Evolutionary conservation across 1,284 basidiomycete species (phyloP), one percentile per base, ranked within the genome.

Genomic region (Tylopilus sp.): DNA sequence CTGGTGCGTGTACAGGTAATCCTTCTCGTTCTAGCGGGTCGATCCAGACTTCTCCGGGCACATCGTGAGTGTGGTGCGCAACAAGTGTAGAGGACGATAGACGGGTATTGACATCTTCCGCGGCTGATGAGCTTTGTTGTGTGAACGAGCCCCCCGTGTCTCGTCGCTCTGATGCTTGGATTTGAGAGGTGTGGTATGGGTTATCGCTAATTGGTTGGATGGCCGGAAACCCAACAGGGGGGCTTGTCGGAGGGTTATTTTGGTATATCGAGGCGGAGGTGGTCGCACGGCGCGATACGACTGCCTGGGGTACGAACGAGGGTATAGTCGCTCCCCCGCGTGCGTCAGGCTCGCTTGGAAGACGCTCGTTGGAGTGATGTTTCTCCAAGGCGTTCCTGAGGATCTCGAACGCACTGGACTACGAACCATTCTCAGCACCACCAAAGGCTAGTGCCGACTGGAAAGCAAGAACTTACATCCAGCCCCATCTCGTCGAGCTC

Each of bases 381-480:
- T 60, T 67, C 51, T 75, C 73, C 26, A 77, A 64, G 3, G 74
- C 75, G 46, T 63, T 59, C 9, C 69, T 74, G 15, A 83, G 72
- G 8, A 66, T 74, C 50, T 75, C 68, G 46, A 83, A 82, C 2
- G 77, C 73, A 39, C 68, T 60, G 3, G 77, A 74, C 82, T 83
- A 53, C 6, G n/a, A 9, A 43, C 20, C 1, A 5, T 24, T 30
- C 18, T 62, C 47, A 57, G 52, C 20, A 14, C 7, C 15, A 14
- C 5, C 2, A 12, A 18, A 46, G 46, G 2, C 15, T 34, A 1
- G 7, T 24, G 37, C 21, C 17, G 46, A 36, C 39, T 18, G 15
- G 40, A 18, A 43, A 7, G 38, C n/a, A 11, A 33, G 43, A 15
- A 69, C 75, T 40, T 54, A 77, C 76, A 48, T 77, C 67, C 17